These are phyloP conservation scores for Cronartium quercuum DNA, from an alignment of 1,284 basidiomycete genomes.

Conservation along the genomic window DNA sequence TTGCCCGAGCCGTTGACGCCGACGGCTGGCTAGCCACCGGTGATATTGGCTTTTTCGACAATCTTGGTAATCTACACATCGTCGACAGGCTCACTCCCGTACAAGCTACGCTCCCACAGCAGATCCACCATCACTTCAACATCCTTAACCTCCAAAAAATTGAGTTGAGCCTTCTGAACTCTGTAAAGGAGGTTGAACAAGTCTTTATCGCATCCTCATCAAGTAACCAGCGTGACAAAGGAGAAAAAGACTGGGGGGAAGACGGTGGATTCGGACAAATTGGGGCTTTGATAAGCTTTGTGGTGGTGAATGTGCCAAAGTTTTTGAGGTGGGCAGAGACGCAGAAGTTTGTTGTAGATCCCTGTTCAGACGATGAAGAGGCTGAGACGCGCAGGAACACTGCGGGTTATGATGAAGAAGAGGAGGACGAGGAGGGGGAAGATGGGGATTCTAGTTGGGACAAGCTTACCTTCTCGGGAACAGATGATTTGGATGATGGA, in stretches of 20 bases:
- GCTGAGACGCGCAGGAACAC: not conserved
- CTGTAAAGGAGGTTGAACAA: constrained; percentile 11
- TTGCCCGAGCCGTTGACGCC: not conserved
- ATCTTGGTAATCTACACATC: not conserved
- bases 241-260: not conserved
- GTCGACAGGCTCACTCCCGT: constrained; percentile 7
- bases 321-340: constrained; percentile 16
- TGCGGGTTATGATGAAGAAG: not conserved
- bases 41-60: constrained; percentile 25
- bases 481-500: not conserved
- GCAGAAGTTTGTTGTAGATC: not conserved
- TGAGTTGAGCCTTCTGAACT: not conserved
- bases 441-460: not conserved
- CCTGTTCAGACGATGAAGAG: not conserved
- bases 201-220: constrained; percentile 11
- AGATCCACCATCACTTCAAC: constrained; percentile 33
- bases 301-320: not conserved
- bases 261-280: not conserved
- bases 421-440: not conserved
- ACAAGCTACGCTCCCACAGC: not conserved
- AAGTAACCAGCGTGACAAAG: not conserved
- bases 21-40: constrained; percentile 30
- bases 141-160: constrained; percentile 18
- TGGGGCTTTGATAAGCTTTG: constrained; percentile 12
- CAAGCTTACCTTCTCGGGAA: not conserved